Conservation (phyloP, 1,284 basidiomycete genomes). For the Anthracocystis walkeri region DNA sequence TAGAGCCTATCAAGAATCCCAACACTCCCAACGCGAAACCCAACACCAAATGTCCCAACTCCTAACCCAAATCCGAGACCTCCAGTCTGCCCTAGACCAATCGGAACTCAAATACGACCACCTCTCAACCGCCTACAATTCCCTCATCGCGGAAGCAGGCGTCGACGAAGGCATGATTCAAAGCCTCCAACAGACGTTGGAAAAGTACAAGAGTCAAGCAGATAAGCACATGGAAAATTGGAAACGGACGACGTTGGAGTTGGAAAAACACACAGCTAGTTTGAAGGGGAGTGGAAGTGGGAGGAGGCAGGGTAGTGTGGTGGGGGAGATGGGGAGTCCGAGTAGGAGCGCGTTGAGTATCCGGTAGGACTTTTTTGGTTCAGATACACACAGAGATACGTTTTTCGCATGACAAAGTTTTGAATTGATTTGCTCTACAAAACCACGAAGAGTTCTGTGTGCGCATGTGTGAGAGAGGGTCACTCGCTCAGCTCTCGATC, state of each 20-base stretch:
- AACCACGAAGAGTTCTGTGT: too few relatives aligned
- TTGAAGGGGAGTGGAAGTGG: conserved; percentile 18
- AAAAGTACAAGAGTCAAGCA: conserved; percentile 56
- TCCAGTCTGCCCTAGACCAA: conserved; percentile 82
- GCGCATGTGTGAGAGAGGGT: not conserved
- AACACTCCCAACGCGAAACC: conserved; percentile 79
- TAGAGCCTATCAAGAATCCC: conserved; percentile 81
- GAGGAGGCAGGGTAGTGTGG: conserved; percentile 29
- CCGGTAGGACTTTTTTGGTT: conserved; percentile 7
- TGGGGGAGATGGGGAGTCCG: conserved; percentile 26
- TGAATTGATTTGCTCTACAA: not conserved
- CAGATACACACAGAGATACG: not conserved
- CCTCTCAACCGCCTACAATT: conserved; percentile 45
- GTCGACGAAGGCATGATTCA: conserved; percentile 51
- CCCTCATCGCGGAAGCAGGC: conserved; percentile 48
- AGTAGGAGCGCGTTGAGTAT: conserved; percentile 22
- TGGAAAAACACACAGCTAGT: conserved; percentile 36
- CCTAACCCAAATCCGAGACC: conserved; percentile 84
- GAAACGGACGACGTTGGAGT: conserved; percentile 42
- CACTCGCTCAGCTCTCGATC: conserved; percentile 53
- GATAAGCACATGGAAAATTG: conserved; percentile 57
- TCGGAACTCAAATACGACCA: conserved; percentile 73
- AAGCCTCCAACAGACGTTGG: conserved; percentile 43
- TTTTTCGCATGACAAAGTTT: not conserved
- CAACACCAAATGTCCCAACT: conserved; percentile 84